These are phyloP conservation scores for Niveomyces coronatus DNA, from an alignment of 2,329 filamentous ascomycete genomes.

Conservation along the genomic window DNA sequence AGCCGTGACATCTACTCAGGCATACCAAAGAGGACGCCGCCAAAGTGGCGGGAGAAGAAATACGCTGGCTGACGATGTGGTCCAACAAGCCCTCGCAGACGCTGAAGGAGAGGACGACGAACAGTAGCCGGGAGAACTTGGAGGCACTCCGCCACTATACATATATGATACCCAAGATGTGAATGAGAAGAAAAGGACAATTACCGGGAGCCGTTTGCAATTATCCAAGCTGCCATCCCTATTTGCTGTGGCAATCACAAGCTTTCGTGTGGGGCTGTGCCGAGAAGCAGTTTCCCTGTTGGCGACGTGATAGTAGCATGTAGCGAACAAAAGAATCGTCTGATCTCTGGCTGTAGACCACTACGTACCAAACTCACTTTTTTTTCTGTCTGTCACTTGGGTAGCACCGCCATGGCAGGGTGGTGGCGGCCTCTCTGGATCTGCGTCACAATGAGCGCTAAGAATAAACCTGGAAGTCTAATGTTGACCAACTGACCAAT, in stretches of 20 bases:
- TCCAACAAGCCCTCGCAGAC: constrained; percentile 20
- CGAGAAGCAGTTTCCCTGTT: neutral
- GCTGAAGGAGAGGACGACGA: constrained; percentile 19
- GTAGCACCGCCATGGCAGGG: too few relatives aligned
- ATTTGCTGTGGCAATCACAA: constrained; percentile 7
- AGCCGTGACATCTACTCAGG: constrained; percentile 43
- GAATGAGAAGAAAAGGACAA: neutral
- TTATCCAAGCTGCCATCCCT: too few relatives aligned
- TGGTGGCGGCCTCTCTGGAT: constrained; percentile 9
- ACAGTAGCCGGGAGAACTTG: constrained; percentile 13
- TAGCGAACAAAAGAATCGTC: too few relatives aligned
- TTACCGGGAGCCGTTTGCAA: too few relatives aligned
- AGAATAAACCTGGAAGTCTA: neutral
- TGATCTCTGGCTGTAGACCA: too few relatives aligned
- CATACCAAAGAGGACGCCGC: constrained; percentile 34
- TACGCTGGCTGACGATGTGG: constrained; percentile 21
- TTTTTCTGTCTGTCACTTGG: too few relatives aligned
- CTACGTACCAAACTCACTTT: too few relatives aligned
- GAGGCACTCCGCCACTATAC: neutral
- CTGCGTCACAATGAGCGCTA: too few relatives aligned
- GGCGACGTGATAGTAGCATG: too few relatives aligned
- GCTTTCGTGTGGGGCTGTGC: constrained; percentile 6
- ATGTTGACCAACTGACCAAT: neutral
- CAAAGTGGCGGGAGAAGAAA: constrained; percentile 24
- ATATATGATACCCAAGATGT: neutral